These are phyloP conservation scores for Xylaria acuta DNA, from an alignment of 495 filamentous ascomycete genomes.

Conservation along the genomic window DNA sequence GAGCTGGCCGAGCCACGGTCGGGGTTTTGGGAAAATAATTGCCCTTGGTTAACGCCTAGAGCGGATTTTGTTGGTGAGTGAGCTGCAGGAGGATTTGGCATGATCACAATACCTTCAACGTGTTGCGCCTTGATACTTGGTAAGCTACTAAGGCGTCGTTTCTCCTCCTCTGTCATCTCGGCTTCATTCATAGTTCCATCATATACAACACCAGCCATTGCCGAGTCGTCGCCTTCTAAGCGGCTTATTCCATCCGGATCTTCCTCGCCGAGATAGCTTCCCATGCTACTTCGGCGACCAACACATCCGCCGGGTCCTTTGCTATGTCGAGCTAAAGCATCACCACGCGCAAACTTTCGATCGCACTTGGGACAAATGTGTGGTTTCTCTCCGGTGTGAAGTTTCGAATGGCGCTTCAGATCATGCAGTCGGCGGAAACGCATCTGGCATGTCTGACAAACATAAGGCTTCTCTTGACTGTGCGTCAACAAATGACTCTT, in stretches of 20 bases:
- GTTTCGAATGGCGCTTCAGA: conserved; percentile 92
- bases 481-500: conserved; percentile 98
- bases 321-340: conserved; percentile 91
- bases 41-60: conserved; percentile 63
- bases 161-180: conserved; percentile 58
- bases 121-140: conserved; percentile 78
- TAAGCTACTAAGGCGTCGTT: conserved; percentile 63
- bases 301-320: conserved; percentile 97
- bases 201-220: conserved; percentile 80
- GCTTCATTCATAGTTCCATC: conserved; percentile 63
- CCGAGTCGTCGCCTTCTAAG: conserved; percentile 70
- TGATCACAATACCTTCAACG: conserved; percentile 55
- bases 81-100: conserved; percentile 41
- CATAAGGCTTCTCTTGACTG: conserved; percentile 97
- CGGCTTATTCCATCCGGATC: conserved; percentile 61
- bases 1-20: conserved; percentile 59
- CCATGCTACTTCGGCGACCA: conserved; percentile 84
- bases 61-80: conserved; percentile 32
- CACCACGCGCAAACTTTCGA: conserved; percentile 90
- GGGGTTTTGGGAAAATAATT: conserved; percentile 67
- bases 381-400: conserved; percentile 95
- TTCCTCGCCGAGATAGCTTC: conserved; percentile 82
- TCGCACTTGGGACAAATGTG: conserved; percentile 95
- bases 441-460: conserved; percentile 86
- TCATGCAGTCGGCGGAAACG: conserved; percentile 94